Conservation (phyloP, 345 rosid genomes). For the Microthlaspi erraticum region DNA sequence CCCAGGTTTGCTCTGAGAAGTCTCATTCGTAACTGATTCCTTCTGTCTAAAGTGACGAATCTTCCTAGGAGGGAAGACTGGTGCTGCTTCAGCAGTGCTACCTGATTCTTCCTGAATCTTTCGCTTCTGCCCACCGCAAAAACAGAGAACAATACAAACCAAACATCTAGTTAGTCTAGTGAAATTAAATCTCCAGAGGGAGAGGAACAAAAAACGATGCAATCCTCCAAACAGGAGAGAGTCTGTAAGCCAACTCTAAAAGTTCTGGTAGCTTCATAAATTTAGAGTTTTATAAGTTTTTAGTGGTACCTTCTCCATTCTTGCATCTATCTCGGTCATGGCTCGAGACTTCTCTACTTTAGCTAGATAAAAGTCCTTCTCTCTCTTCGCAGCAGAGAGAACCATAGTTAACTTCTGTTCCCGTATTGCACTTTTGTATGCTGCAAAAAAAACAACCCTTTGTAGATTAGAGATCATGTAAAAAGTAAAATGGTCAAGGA, state of each 20-base stretch:
- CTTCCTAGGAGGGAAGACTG: constrained; percentile 50
- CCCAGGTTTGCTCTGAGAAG: constrained; percentile 54
- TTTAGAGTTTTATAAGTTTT: not conserved
- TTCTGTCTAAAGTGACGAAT: constrained; percentile 74
- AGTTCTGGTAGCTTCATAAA: not conserved
- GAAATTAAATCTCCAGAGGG: not conserved
- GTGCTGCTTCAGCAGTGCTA: constrained; percentile 40
- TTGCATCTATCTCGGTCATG: constrained; percentile 68
- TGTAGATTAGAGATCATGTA: constrained; percentile 31
- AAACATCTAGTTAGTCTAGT: constrained; percentile 18
- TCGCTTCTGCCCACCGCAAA: constrained; percentile 62
- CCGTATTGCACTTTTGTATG: constrained; percentile 75
- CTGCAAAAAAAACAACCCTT: constrained; percentile 52
- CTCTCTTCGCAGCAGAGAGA: constrained; percentile 90
- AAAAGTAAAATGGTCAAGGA: not conserved
- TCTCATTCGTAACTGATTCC: constrained; percentile 58
- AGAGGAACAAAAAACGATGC: constrained; percentile 1
- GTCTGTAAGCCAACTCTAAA: not conserved
- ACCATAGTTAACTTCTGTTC: constrained; percentile 86
- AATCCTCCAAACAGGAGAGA: not conserved
- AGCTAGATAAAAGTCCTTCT: constrained; percentile 79
- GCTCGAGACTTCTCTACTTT: constrained; percentile 81
- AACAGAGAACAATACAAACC: constrained; percentile 14
- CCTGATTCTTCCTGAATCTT: constrained; percentile 58
- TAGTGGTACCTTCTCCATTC: constrained; percentile 72